Evolutionary conservation across 192 early-diverging fungal genomes (phyloP).

Genomic region (Podila minutissima): DNA sequence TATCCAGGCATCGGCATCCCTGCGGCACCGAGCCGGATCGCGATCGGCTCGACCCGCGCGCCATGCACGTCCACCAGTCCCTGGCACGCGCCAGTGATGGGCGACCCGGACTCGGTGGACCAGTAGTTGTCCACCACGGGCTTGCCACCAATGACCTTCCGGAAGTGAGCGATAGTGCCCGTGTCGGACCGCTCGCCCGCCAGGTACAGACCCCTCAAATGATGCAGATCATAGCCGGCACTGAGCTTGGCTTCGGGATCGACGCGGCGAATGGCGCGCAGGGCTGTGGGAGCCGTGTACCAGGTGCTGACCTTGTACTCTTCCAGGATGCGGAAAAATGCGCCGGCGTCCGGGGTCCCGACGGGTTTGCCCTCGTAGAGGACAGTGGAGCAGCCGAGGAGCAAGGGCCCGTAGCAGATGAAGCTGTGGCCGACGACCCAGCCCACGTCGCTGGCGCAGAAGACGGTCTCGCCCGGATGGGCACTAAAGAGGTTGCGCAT

Average conservation of each 20-base stretch:
- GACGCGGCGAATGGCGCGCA: constrained; percentile 81
- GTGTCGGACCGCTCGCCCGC: constrained; percentile 88
- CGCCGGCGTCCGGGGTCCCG: constrained; percentile 80
- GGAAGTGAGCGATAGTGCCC: constrained; percentile 74
- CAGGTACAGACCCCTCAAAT: constrained; percentile 73
- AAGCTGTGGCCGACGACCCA: constrained; percentile 92
- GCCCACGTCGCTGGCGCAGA: constrained; percentile 86
- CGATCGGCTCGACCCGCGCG: constrained; percentile 41
- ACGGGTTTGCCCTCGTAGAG: constrained; percentile 91
- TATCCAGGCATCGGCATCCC: constrained; percentile 84
- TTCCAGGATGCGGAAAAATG: constrained; percentile 81
- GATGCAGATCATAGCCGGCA: constrained; percentile 66
- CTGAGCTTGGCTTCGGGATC: constrained; percentile 74
- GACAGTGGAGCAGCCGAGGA: constrained; percentile 80
- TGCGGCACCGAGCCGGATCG: constrained; percentile 73
- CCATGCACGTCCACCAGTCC: constrained; percentile 56
- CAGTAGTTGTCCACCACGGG: constrained; percentile 89
- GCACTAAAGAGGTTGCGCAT: constrained; percentile 79
- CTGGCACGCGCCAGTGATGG: constrained; percentile 78
- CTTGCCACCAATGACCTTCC: constrained; percentile 53
- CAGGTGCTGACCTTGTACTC: constrained; percentile 81
- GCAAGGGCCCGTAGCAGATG: constrained; percentile 83
- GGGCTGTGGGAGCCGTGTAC: constrained; percentile 87
- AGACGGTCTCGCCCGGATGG: constrained; percentile 78
- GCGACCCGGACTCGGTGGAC: constrained; percentile 90